Percentiles rank a stretch among this genome's conserved stretches.
Evolutionary conservation across 1,139 yeast species (phyloP).

Genomic region (Yamadazyma diddensiae): DNA sequence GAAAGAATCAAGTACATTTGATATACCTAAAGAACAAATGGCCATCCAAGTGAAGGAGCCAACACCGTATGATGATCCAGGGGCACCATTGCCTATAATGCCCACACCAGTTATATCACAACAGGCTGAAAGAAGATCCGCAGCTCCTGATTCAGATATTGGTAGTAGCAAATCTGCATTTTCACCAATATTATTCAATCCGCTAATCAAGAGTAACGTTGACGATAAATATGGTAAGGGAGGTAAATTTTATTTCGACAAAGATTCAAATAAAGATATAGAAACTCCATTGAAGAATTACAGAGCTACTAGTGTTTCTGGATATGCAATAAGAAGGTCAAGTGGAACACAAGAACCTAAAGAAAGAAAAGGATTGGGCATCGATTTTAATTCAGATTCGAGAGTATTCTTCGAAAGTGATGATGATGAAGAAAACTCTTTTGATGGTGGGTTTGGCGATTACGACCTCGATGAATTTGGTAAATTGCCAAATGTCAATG

Average conservation of each 20-base stretch:
- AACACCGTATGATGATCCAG: constrained; percentile 72
- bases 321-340: constrained; percentile 21
- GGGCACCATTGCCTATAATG: constrained; percentile 68
- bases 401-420: constrained; percentile 23
- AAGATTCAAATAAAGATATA: constrained; percentile 19
- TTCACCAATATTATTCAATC: constrained; percentile 79
- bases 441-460: neutral
- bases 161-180: constrained; percentile 48
- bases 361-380: constrained; percentile 14
- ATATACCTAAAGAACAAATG: constrained; percentile 61
- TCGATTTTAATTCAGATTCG: constrained; percentile 9
- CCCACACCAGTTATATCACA: constrained; percentile 54
- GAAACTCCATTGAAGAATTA: constrained; percentile 25
- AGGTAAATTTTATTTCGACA: constrained; percentile 71
- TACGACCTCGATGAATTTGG: constrained; percentile 1
- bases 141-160: constrained; percentile 9
- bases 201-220: constrained; percentile 68
- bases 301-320: constrained; percentile 45
- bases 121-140: constrained; percentile 15
- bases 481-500: neutral
- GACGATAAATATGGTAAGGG: constrained; percentile 85
- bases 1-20: constrained; percentile 20
- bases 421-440: constrained; percentile 12
- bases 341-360: constrained; percentile 10
- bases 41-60: constrained; percentile 28